Evolutionary conservation across 345 rosid genomes (phyloP), one percentile per base, ranked within the genome.

Genomic region (Crucihimalaya himalaica): DNA sequence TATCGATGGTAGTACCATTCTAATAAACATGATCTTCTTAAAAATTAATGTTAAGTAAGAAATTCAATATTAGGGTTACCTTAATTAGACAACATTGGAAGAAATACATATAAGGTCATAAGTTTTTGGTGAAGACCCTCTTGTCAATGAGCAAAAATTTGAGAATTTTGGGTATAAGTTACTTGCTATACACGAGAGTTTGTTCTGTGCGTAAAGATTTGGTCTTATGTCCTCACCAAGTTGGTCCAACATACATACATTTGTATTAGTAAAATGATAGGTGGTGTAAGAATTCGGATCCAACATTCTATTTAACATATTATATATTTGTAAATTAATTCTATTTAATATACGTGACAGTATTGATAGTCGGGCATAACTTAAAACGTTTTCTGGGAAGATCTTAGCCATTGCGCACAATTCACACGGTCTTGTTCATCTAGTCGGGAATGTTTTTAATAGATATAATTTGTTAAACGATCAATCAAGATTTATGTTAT

Each of bases 181-280:
- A 43, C 79, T 76, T 76, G 75, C 65, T 76, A 18, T 54, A 69
- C 71, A 76, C 75, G 79, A 76, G 64, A 42, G 70, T 63, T 66
- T 76, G 71, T 76, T 63, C 75, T 63, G 75, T 76, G 60, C 79
- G 70, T 76, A 52, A 76, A 76, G 75, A 63, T 62, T 55, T 63
- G 64, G 51, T 63, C 59, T 54, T 63, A 45, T 63, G 60, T 31
- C 42, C 52, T 50, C 29, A 40, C 20, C 73, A 60, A 75, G 54
- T 74, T 50, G 70, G 74, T 52, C 70, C 50, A 75, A 76, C 58
- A 52, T 67, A 21, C 20, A 59, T 23, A 23, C 25, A 23, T 23
- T 2, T 23, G 25, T 59, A 34, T 23, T 58, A 5, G 57, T 68
- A 39, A 60, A 39, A 42, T 61, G 25, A 52, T 51, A 51, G 39